These are phyloP conservation scores for Yamadazyma oceani DNA, from an alignment of 1,139 yeast genomes.

Conservation along the genomic window DNA sequence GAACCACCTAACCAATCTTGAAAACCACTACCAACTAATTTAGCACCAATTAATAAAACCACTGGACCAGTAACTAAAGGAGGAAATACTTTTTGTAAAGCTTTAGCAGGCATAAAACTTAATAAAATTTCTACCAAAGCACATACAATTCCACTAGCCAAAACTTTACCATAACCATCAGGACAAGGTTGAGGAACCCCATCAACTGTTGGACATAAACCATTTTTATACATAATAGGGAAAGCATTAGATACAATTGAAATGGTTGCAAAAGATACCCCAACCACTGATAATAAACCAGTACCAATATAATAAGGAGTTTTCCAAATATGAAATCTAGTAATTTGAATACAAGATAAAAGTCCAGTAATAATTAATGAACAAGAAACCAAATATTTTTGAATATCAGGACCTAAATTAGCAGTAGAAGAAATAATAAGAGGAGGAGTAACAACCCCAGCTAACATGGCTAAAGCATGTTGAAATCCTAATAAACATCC, in stretches of 20 bases:
- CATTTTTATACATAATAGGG: constrained; percentile 76
- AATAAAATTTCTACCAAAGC: constrained; percentile 68
- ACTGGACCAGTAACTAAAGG: constrained; percentile 93
- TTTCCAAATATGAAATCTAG: constrained; percentile 70
- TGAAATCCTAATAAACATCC: constrained; percentile 82
- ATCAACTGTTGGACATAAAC: constrained; percentile 61
- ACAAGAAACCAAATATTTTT: constrained; percentile 75
- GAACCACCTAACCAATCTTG: constrained; percentile 88
- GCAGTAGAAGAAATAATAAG: constrained; percentile 64
- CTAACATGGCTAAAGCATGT: constrained; percentile 86
- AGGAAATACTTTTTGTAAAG: constrained; percentile 74
- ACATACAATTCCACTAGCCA: constrained; percentile 79
- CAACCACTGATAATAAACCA: constrained; percentile 84
- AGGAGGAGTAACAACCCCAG: constrained; percentile 89
- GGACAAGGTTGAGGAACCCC: constrained; percentile 80
- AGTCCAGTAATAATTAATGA: constrained; percentile 76
- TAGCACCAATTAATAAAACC: constrained; percentile 75
- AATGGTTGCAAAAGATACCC: constrained; percentile 86
- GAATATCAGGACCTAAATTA: constrained; percentile 46
- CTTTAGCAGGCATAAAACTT: constrained; percentile 73
- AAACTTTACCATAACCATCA: constrained; percentile 82
- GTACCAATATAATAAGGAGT: constrained; percentile 83
- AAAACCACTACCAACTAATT: constrained; percentile 68
- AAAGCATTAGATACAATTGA: constrained; percentile 73
- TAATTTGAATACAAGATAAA: constrained; percentile 73